Base-by-base conservation (phyloP, 768 basidiomycete species). In the Boletus fagicola region DNA sequence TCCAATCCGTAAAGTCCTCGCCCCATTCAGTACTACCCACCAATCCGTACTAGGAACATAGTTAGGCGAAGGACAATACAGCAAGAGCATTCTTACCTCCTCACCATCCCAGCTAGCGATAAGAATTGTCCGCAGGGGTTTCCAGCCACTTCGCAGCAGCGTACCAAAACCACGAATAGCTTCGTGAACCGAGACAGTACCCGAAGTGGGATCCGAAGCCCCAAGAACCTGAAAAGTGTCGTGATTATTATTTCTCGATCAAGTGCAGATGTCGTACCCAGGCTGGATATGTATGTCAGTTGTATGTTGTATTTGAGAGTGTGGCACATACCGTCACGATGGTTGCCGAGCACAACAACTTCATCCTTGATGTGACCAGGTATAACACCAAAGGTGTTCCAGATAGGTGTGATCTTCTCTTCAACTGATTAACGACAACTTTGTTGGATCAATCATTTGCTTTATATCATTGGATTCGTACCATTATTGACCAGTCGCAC, bases 1-100 rank as follows among this genome's bases (percentile, higher is more conserved):
- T 83, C 85, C 89, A 96, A 16, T 83, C 78, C 0, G 84, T 68
- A 66, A 96, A 98, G 68, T 98, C 96, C 70, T 98, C 96, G 3
- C 86, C 93, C 83, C 90, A 97, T 75, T 98, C 96, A 5, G 92
- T 94, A 67, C 87, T 90, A 22, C 96, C 96, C 38, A 92, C 71
- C 44, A 94, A 77, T 24, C 90, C 91, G 53, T 82, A 81, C 80
- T 81, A 75, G 52, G 8, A 30, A 6, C 18, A 53, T 49, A 18
- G 39, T 58, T 40, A 58, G 48, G 26, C 15, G 3, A 65, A 52
- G n/a, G 22, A 30, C 35, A 28, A 4, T 22, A 42, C 16, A 11
- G 30, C 7, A 46, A 31, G 6, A 44, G n/a, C 39, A 45, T 12
- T 59, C 72, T 47, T 58, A 81, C 82, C 76, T 85, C 80, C 67